Conservation (phyloP, 2,329 filamentous ascomycete species). For the Trichophyton equinum region DNA sequence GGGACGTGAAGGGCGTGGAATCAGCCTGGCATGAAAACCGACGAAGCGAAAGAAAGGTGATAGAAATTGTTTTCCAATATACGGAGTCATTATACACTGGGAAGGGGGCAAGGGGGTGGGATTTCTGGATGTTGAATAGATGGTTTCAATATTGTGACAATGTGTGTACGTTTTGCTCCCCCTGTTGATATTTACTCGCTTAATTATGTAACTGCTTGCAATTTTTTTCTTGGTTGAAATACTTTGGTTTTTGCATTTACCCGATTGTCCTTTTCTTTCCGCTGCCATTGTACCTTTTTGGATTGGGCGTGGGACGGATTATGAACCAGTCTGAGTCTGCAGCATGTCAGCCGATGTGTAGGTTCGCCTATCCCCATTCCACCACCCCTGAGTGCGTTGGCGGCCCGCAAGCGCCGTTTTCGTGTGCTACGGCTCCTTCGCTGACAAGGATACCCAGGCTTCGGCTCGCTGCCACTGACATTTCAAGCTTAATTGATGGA, state of each 20-base stretch:
- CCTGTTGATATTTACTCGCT: neutral
- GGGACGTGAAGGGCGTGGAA: slow-evolving; percentile 8
- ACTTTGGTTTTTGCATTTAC: neutral
- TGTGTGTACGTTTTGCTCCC: neutral
- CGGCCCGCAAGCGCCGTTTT: neutral
- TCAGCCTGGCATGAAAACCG: slow-evolving; percentile 10
- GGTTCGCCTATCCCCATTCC: neutral
- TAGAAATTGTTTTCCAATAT: neutral
- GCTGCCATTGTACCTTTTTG: neutral
- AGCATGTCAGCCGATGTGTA: neutral
- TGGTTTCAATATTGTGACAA: neutral
- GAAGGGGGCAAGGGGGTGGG: neutral
- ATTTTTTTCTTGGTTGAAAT: neutral
- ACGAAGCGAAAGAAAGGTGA: neutral
- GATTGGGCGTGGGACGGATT: neutral
- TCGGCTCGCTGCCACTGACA: neutral
- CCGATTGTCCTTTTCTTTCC: neutral
- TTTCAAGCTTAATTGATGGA: neutral
- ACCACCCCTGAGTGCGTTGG: neutral
- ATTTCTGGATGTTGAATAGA: neutral
- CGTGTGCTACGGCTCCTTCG: neutral
- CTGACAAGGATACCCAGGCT: neutral
- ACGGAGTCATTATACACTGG: neutral
- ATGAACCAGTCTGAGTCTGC: neutral
- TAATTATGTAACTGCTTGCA: neutral